These are phyloP conservation scores for Emericellopsis atlantica DNA, from an alignment of 2,329 filamentous ascomycete species.

Conservation along the genomic window DNA sequence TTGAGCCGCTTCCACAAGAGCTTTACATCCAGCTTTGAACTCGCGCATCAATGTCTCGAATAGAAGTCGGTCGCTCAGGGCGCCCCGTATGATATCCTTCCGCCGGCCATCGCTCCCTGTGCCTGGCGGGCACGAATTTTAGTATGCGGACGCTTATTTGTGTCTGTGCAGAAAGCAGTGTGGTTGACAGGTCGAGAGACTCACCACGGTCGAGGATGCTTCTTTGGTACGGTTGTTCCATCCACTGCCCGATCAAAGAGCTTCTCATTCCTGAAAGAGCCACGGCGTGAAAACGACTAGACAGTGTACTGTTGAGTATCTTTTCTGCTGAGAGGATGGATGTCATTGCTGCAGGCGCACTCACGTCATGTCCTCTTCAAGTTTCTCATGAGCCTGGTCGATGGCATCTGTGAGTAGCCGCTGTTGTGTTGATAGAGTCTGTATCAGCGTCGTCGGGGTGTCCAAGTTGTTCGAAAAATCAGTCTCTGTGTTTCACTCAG, in stretches of 20 bases:
- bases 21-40: not conserved
- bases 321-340: not conserved
- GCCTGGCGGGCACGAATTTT: not conserved
- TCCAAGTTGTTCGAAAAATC: not conserved
- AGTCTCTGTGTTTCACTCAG: not conserved
- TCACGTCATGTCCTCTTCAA: constrained; percentile 5
- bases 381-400: constrained; percentile 12
- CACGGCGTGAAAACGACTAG: constrained; percentile 18
- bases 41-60: constrained; percentile 1
- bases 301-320: not conserved
- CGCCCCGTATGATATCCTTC: constrained; percentile 1
- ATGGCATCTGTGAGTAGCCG: constrained; percentile 13
- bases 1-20: not conserved
- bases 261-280: constrained; percentile 21
- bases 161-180: not conserved
- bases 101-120: constrained; percentile 1
- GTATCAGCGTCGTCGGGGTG: constrained; percentile 6
- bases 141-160: not conserved
- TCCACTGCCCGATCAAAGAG: constrained; percentile 20
- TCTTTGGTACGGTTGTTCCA: constrained; percentile 19
- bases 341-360: not conserved
- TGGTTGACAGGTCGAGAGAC: not conserved
- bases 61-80: not conserved
- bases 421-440: constrained; percentile 14
- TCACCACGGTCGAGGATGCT: constrained; percentile 19